Evolutionary conservation across 768 basidiomycete genomes (phyloP).

Genomic region (Hypholoma sublateritium): DNA sequence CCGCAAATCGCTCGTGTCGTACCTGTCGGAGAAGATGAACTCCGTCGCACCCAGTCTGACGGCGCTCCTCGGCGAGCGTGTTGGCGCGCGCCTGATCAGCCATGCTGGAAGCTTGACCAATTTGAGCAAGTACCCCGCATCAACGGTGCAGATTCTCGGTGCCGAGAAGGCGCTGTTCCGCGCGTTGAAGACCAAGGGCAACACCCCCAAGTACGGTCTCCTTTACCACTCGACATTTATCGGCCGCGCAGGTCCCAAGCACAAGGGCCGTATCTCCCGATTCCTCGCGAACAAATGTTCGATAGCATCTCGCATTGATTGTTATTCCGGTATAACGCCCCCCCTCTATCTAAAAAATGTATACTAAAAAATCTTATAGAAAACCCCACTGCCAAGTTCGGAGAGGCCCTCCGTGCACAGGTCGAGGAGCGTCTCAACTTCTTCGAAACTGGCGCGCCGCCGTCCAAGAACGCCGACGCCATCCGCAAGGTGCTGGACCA

Average conservation of each 20-base stretch:
- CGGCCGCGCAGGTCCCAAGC: conserved; percentile 89
- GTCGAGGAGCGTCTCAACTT: conserved; percentile 95
- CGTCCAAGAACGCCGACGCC: conserved; percentile 89
- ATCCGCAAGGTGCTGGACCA: conserved; percentile 86
- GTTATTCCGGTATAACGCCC: conserved; percentile 70
- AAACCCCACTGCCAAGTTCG: conserved; percentile 87
- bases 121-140: conserved; percentile 96
- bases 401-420: conserved; percentile 89
- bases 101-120: conserved; percentile 97
- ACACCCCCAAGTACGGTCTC: conserved; percentile 99
- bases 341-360: background rate
- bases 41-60: conserved; percentile 92
- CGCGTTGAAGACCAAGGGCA: conserved; percentile 97
- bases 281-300: conserved; percentile 99
- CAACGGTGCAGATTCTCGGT: conserved; percentile 96
- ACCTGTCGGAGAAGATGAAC: conserved; percentile 97
- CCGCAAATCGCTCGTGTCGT: conserved; percentile 84
- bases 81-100: conserved; percentile 89
- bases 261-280: conserved; percentile 97
- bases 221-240: conserved; percentile 97
- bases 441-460: conserved; percentile 89
- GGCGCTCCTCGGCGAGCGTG: conserved; percentile 87
- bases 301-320: conserved; percentile 96
- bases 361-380: conserved; percentile 41
- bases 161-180: conserved; percentile 98